A percentile compares a stretch with the other conserved stretches of the same genome.
Evolutionary conservation across 352 stramenopile genomes (phyloP).

Genomic region (Pythium guiyangense): DNA sequence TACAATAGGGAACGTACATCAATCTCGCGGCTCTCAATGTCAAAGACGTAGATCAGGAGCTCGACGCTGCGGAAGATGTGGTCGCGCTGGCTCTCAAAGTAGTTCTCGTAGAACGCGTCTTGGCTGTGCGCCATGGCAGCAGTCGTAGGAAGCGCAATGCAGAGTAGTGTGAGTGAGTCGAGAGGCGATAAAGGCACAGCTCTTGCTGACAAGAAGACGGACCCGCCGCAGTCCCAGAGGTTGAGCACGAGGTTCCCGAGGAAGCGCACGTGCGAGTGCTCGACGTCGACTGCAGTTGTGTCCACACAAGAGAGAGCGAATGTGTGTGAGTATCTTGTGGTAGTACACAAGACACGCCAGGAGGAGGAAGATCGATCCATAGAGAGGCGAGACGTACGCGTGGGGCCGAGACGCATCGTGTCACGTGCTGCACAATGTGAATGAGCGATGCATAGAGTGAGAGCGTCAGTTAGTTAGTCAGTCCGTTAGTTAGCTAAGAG

Average conservation of each 20-base stretch:
- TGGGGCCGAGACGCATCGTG: conserved; percentile 96
- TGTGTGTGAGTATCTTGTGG: not conserved
- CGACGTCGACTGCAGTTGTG: conserved; percentile 84
- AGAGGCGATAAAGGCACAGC: not conserved
- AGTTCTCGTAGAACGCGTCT: conserved; percentile 99
- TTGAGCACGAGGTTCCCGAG: conserved; percentile 98
- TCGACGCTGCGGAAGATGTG: conserved; percentile 99
- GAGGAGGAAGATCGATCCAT: not conserved
- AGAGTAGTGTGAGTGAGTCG: no score
- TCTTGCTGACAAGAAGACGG: conserved; percentile 11
- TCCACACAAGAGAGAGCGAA: not conserved
- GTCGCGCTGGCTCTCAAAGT: conserved; percentile 98
- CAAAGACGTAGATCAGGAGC: conserved; percentile 98
- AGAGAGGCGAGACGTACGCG: conserved; percentile 44
- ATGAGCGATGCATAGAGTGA: not conserved
- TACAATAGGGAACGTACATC: conserved; percentile 31
- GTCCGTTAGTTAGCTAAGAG: no score
- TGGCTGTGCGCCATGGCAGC: conserved; percentile 78
- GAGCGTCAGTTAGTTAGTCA: not conserved
- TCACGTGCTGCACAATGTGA: conserved; percentile 75
- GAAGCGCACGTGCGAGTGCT: conserved; percentile 94
- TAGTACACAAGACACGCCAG: conserved; percentile 7
- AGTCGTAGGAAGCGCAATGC: no score
- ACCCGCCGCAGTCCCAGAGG: conserved; percentile 98
- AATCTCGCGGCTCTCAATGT: conserved; percentile 93